Base-by-base conservation (phyloP, 163 green algal genomes). In the Coccomyxa subellipsoidea region DNA sequence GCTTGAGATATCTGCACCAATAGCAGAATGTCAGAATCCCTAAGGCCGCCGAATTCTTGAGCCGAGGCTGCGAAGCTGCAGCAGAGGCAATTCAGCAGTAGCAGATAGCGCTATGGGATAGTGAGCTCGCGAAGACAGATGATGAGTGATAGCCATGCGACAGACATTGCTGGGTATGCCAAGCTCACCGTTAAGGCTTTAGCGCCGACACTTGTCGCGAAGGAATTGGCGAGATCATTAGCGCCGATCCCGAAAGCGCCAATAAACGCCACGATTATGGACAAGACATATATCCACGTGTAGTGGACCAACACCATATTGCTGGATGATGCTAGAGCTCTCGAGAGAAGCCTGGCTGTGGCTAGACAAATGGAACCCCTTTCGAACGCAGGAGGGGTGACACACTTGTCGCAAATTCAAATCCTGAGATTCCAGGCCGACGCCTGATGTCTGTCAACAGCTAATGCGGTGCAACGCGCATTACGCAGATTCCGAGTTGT, bases 111-210 rank as follows among this genome's bases (percentile, higher is more conserved):
- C 10, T 54, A 10, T 8, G 39, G 39, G 8, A 8, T 10, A 54
- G 10, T 23, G 8, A 23, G 39, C 10, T 54, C 10, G 39, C 39
- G n/a, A 23, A 23, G 8, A 23, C 39, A 54, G 10, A 54, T 10
- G 39, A 54, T 54, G 10, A 54, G n/a, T n/a, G n/a, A 54, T 54
- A 54, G 39, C 8, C 8, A 54, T 54, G 10, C 39, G 39, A 54
- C 8, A 54, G 39, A 54, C 8, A 10, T 10, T 10, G 39, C 10
- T 10, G 10, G 25, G 59, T 10, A 32, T 18, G 18, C 6, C 12
- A 72, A n/a, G 59, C 10, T 7, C 27, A 88, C 81, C 8, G 59
- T 72, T 6, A 72, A n/a, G 10, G 59, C 59, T 15, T 72, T 72
- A 7, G 59, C 59, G 6, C 59, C 59, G 59, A 72, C 59, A 32